Evolutionary conservation across 2,329 filamentous ascomycete genomes (phyloP), one percentile per base, ranked within the genome.

Genomic region (Sphaerulina vaccinii): DNA sequence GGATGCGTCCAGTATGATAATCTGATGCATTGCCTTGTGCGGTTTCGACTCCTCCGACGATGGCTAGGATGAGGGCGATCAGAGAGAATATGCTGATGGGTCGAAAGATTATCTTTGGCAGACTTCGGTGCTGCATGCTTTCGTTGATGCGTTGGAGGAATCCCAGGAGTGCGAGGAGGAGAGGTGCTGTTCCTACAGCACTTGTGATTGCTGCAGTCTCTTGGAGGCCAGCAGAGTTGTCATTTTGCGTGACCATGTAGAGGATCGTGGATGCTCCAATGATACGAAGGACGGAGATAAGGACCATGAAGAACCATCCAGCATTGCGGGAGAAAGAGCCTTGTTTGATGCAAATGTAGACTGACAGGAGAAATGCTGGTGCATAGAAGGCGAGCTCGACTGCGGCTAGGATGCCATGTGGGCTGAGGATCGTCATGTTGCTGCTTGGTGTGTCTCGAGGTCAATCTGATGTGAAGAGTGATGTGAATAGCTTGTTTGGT

Each of bases 121-220:
- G 22, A 5, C 51, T 52, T 16, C 51, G 45, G 11, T 19, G 22
- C 13, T 54, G 51, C 60, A 62, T 58, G 15, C 52, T 52, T 32
- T 33, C 39, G 37, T 63, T 55, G 29, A 65, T 40, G 23, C 62
- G 59, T 18, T 57, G 22, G 6, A 64, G 42, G 19, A 66, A 59
- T 2, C 59, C 63, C 19, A 64, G 54, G 2, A 64, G 50, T 3
- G 58, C 57, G 1, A 64, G 58, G 2, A 65, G 52, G 5, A 67
- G 53, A 5, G 65, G 62, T 9, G 63, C 61, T 8, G 60, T 62
- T 43, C 63, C 64, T 13, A 66, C 57, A 4, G 60, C 52, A 40
- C 51, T 57, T 8, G 57, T 61, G 47, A 65, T 65, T n/a, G 55
- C 51, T 8, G 61, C 62, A 8, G 59, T 65, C 10, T 55, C 51